phyloP scores from a whole-genome alignment of 2,329 filamentous ascomycete species.

The Sporothrix schenckii region DNA sequence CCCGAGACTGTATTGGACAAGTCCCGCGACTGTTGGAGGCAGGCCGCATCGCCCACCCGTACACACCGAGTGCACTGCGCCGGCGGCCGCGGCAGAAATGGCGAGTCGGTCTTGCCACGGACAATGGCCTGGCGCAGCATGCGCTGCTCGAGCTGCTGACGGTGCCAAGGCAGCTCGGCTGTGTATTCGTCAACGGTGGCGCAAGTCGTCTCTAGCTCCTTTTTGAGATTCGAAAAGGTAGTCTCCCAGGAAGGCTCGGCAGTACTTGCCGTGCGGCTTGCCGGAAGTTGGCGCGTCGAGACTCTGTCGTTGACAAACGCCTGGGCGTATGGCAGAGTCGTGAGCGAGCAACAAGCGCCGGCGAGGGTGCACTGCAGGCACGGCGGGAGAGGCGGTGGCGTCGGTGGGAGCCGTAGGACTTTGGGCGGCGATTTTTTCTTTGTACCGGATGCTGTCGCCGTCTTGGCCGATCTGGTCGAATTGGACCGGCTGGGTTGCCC shows the following conservation, averaged over 20 bases:
- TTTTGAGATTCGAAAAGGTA: background rate
- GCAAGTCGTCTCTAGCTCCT: background rate
- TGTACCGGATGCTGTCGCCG: background rate
- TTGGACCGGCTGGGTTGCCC: background rate
- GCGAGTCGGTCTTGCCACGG: constrained; percentile 27
- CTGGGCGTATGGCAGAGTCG: constrained; percentile 28
- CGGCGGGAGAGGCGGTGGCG: constrained; percentile 32
- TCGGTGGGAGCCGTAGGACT: constrained; percentile 19
- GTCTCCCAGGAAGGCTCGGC: background rate
- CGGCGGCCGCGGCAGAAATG: constrained; percentile 30
- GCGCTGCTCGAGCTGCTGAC: constrained; percentile 32
- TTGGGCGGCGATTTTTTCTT: background rate
- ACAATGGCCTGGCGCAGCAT: constrained; percentile 27
- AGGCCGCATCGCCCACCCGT: constrained; percentile 29
- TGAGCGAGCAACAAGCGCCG: constrained; percentile 35
- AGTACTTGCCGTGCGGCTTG: background rate
- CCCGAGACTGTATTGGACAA: background rate
- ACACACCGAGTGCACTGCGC: constrained; percentile 32
- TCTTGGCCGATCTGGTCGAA: background rate
- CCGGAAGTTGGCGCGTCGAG: background rate
- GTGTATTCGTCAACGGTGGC: background rate
- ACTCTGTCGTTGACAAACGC: constrained; percentile 30
- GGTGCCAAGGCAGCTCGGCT: background rate
- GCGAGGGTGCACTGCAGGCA: constrained; percentile 36
- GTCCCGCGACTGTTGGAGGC: constrained; percentile 35